A percentile compares a stretch with the other conserved stretches of the same genome.
Conservation (phyloP, 495 filamentous ascomycete genomes). For the Xylaria longipes region DNA sequence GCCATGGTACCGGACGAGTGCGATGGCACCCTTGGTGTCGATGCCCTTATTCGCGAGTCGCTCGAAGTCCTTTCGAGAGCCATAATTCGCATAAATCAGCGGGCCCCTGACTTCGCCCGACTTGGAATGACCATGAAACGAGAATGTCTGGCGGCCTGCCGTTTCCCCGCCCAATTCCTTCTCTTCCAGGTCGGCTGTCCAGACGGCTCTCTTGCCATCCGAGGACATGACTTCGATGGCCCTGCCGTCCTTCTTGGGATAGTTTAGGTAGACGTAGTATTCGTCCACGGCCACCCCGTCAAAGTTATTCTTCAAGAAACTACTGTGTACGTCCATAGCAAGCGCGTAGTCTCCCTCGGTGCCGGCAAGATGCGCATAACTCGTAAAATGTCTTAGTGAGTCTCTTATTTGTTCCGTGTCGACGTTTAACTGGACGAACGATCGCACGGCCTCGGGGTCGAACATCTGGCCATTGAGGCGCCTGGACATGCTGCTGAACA, state of each 20-base stretch:
- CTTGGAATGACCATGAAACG: conserved; percentile 89
- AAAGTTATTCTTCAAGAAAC: conserved; percentile 71
- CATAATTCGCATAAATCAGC: conserved; percentile 94
- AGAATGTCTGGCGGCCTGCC: conserved; percentile 65
- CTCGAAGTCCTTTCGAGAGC: conserved; percentile 82
- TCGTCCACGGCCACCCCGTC: conserved; percentile 75
- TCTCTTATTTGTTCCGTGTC: conserved; percentile 71
- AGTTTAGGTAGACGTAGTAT: conserved; percentile 92
- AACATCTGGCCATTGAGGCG: conserved; percentile 59
- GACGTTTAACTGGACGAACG: conserved; percentile 71
- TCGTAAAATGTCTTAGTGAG: conserved; percentile 73
- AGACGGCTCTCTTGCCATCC: conserved; percentile 68
- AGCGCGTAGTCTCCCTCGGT: conserved; percentile 86
- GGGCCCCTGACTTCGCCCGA: conserved; percentile 89
- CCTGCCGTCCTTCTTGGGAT: conserved; percentile 76
- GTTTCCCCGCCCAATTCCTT: conserved; percentile 59
- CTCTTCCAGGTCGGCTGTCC: conserved; percentile 90
- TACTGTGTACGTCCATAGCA: conserved; percentile 78
- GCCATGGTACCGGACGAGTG: conserved; percentile 81
- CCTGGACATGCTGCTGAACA: conserved; percentile 69
- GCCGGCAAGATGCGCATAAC: conserved; percentile 86
- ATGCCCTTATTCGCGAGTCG: conserved; percentile 72
- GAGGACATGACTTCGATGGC: conserved; percentile 75
- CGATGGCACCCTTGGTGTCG: conserved; percentile 78
- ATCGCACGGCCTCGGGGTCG: conserved; percentile 71